Evolutionary conservation across 2,329 filamentous ascomycete species (phyloP).

Genomic region (Colletotrichum aenigma): DNA sequence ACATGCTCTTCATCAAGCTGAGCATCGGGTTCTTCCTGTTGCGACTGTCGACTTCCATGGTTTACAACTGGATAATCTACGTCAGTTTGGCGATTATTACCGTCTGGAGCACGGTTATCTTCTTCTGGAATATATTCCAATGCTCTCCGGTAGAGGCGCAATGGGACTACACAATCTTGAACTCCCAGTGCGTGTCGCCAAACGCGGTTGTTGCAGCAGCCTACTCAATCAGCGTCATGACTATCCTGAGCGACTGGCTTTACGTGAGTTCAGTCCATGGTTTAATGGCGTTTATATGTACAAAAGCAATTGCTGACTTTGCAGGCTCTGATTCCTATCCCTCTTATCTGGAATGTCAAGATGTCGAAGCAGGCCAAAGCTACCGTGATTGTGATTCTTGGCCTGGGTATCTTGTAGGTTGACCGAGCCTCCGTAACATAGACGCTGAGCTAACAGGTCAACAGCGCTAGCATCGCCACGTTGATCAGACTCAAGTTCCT

Average conservation of each 20-base stretch:
- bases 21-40: conserved; percentile 59
- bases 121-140: conserved; percentile 58
- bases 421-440: background rate
- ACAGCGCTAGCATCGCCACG: conserved; percentile 58
- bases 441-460: background rate
- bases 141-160: conserved; percentile 54
- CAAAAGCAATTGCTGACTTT: background rate
- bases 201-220: conserved; percentile 51
- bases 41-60: conserved; percentile 46
- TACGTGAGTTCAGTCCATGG: conserved; percentile 38
- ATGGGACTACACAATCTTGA: conserved; percentile 55
- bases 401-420: conserved; percentile 54
- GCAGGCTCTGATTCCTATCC: conserved; percentile 54
- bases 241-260: conserved; percentile 57
- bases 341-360: conserved; percentile 59
- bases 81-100: conserved; percentile 49
- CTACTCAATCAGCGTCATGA: conserved; percentile 57
- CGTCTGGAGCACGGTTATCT: conserved; percentile 50
- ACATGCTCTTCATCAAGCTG: conserved; percentile 63
- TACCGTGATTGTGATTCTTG: conserved; percentile 54
- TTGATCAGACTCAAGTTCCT: conserved; percentile 56
- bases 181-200: conserved; percentile 45
- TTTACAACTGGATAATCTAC: conserved; percentile 54
- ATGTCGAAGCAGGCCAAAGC: conserved; percentile 56
- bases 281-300: background rate